Evolutionary conservation across 2,329 filamentous ascomycete genomes (phyloP), one percentile per base, ranked within the genome.

Genomic region (Paecilomyces niveus): DNA sequence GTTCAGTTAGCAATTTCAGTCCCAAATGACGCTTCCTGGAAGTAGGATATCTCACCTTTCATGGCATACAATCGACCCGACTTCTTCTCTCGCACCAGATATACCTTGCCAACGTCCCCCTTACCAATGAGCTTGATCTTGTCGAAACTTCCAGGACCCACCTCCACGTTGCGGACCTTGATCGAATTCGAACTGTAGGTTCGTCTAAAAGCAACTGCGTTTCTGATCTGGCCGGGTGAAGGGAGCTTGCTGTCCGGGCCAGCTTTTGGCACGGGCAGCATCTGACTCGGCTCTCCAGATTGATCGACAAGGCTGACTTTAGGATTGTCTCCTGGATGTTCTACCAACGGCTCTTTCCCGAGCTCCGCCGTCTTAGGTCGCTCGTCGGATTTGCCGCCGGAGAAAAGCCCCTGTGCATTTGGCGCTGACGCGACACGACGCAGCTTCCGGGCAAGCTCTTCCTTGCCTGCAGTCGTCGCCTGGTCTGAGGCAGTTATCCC

Each of bases 51-150:
- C 81, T 66, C 74, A 97, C 93, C 93, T 79, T 99, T 99, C 94
- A 99, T 99, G 57, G 94, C 94, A 77, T 97, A 99, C 55, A 99
- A 78, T 65, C 94, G 85, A 66, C 87, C 88, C 69, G 92, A 96
- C 84, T 97, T 97, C 85, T 99, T 99, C 77, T 99, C 94, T 65
- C 92, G 85, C 55, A 99, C 94, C 65, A 99, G 80, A 72, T 99
- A 99, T 1, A 99, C 94, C 79, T 99, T 99, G 62, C 94, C 94
- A 24, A 99, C 94, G 75, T 99, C 94, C 59, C 94, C 94, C 79
- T 99, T 99, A 58, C 94, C 94, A 70, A 99, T 97, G 76, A 99
- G 83, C 76, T 99, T 99, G 76, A 99, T 97, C 84, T 99, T 99
- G 81, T 99, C 94, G 69, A 99, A 99, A 73, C 93, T 97, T 62